Conservation (phyloP, 495 filamentous ascomycete species). For the Penicillium maclennaniae region DNA sequence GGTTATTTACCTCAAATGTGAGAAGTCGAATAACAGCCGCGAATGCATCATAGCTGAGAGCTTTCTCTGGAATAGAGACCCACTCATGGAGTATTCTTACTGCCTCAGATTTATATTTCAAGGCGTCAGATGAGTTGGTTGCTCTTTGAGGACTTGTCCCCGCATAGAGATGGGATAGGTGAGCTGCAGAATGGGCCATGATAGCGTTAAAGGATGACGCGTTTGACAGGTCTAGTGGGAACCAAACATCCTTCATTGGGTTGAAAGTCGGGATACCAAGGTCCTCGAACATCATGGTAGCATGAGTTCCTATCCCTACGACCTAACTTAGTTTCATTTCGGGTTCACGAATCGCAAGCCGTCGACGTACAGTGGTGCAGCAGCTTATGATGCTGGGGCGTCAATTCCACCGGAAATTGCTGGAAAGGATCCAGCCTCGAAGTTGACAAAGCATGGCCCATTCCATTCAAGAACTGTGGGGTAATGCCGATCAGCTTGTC, state of each 20-base stretch:
- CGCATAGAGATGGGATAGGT: slow-evolving; percentile 21
- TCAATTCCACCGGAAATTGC: slow-evolving; percentile 26
- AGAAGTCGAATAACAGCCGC: slow-evolving; percentile 27
- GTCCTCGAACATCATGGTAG: slow-evolving; percentile 30
- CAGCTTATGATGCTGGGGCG: slow-evolving; percentile 25
- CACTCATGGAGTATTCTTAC: slow-evolving; percentile 20
- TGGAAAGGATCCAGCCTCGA: slow-evolving; percentile 26
- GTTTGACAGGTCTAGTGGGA: slow-evolving; percentile 30
- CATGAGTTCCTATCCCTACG: slow-evolving; percentile 26
- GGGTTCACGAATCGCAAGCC: neutral
- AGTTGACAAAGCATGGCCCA: slow-evolving; percentile 16
- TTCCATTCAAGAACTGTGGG: slow-evolving; percentile 11
- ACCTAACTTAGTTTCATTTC: neutral
- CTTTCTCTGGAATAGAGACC: slow-evolving; percentile 21
- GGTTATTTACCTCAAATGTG: slow-evolving; percentile 23
- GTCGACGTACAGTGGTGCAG: slow-evolving; percentile 24
- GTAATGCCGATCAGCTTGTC: slow-evolving; percentile 4
- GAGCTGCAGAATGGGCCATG: slow-evolving; percentile 29
- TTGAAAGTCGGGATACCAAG: slow-evolving; percentile 22
- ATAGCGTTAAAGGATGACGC: slow-evolving; percentile 28
- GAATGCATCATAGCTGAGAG: slow-evolving; percentile 26
- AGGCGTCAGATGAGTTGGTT: slow-evolving; percentile 18
- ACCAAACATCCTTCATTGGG: slow-evolving; percentile 33
- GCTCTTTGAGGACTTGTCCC: slow-evolving; percentile 13
- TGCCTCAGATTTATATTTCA: slow-evolving; percentile 24